phyloP scores from a whole-genome alignment of 2,329 filamentous ascomycete genomes.

The Westerdykella ornata region DNA sequence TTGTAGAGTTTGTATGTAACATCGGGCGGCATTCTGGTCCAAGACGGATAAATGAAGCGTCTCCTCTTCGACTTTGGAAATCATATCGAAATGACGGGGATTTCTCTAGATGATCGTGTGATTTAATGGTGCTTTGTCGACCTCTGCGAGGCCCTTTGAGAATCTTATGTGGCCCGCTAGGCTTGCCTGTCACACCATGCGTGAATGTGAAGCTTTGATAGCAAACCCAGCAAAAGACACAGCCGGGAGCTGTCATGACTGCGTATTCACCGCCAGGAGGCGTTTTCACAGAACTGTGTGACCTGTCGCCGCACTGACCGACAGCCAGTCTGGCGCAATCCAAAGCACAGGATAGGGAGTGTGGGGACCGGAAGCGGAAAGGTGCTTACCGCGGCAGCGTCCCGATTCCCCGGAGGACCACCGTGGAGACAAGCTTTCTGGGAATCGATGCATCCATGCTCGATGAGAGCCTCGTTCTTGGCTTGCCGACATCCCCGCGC shows the following conservation, averaged over 20 bases:
- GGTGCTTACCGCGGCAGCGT: conserved; percentile 1
- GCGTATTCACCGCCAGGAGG: conserved; percentile 23
- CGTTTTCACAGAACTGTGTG: conserved; percentile 20
- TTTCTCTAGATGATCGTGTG: neutral
- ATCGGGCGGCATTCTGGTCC: conserved; percentile 29
- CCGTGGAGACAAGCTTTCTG: neutral
- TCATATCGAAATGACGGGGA: conserved; percentile 8
- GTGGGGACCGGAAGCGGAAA: conserved; percentile 5
- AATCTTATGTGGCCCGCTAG: neutral
- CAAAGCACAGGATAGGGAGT: neutral
- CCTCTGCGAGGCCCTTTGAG: too few relatives aligned
- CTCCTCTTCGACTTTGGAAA: conserved; percentile 17
- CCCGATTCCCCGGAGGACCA: conserved; percentile 6
- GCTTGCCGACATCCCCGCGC: too few relatives aligned
- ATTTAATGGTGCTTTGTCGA: too few relatives aligned
- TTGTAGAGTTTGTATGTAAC: conserved; percentile 26
- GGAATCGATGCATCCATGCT: too few relatives aligned
- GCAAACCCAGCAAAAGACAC: conserved; percentile 20
- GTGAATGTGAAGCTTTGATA: conserved; percentile 9
- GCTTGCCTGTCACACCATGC: neutral
- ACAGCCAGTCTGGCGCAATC: conserved; percentile 15
- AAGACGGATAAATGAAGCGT: conserved; percentile 25
- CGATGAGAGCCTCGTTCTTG: too few relatives aligned
- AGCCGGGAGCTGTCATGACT: conserved; percentile 20
- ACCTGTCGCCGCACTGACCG: conserved; percentile 22